A percentile compares a stretch with the other conserved stretches of the same genome.
Evolutionary conservation across 192 early-diverging fungal species (phyloP).

Genomic region (Linnemannia schmuckeri): DNA sequence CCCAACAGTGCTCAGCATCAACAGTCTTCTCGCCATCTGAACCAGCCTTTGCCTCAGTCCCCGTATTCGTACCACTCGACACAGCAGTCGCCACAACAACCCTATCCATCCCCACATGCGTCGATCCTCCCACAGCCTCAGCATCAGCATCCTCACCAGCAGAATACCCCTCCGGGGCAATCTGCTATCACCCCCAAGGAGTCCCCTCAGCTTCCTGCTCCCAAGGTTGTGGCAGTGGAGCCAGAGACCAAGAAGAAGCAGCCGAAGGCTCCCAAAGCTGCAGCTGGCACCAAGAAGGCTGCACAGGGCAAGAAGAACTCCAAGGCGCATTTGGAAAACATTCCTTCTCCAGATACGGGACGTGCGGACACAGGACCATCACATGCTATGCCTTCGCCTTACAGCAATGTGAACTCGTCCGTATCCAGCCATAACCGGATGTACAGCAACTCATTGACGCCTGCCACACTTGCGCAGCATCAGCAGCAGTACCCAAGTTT

Average conservation of each 20-base stretch:
- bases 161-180: conserved; percentile 42
- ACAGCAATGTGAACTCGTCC: conserved; percentile 34
- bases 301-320: conserved; percentile 41
- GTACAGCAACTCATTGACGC: conserved; percentile 43
- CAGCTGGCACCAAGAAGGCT: conserved; percentile 31
- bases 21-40: conserved; percentile 30
- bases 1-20: conserved; percentile 22
- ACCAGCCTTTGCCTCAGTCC: conserved; percentile 40
- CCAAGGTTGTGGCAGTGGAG: conserved; percentile 31
- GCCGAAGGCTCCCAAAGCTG: conserved; percentile 35
- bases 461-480: conserved; percentile 38
- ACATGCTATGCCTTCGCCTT: conserved; percentile 39
- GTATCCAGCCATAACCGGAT: conserved; percentile 35
- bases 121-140: conserved; percentile 46
- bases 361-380: conserved; percentile 19
- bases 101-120: conserved; percentile 43
- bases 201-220: conserved; percentile 44
- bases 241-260: conserved; percentile 53
- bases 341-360: conserved; percentile 37
- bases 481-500: conserved; percentile 55
- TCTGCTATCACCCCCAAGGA: conserved; percentile 52
- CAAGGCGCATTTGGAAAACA: conserved; percentile 28
- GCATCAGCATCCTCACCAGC: conserved; percentile 52
- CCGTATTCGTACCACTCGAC: conserved; percentile 48
- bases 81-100: conserved; percentile 52